Evolutionary conservation across 2,329 filamentous ascomycete species (phyloP).

Genomic region (Emergomyces africanus): DNA sequence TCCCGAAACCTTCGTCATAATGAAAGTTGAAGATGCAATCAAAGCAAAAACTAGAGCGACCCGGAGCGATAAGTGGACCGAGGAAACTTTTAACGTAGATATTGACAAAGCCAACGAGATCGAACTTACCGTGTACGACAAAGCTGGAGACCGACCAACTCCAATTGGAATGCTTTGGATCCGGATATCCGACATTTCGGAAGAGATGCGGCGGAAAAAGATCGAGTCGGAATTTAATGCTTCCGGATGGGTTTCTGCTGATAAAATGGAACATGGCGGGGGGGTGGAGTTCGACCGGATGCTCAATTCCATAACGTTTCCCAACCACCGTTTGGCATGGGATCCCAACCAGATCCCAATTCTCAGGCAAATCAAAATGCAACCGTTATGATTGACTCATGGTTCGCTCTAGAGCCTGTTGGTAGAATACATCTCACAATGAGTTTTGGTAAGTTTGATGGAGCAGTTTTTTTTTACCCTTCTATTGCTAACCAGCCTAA

Average conservation of each 20-base stretch:
- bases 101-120: conserved; percentile 99
- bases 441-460: conserved; percentile 53
- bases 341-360: background rate
- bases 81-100: conserved; percentile 80
- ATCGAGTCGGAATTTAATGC: conserved; percentile 93
- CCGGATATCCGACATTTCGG: conserved; percentile 88
- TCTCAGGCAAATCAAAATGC: conserved; percentile 15
- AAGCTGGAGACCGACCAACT: conserved; percentile 75
- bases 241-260: conserved; percentile 93
- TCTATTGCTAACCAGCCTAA: conserved; percentile 12
- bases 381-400: conserved; percentile 59
- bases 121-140: conserved; percentile 95
- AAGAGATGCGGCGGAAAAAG: conserved; percentile 94
- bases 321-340: conserved; percentile 10
- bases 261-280: conserved; percentile 64
- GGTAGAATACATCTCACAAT: conserved; percentile 85
- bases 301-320: conserved; percentile 38
- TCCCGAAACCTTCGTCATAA: conserved; percentile 87
- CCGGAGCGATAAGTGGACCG: conserved; percentile 79
- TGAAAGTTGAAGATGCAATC: conserved; percentile 92
- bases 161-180: conserved; percentile 96
- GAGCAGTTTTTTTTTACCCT: background rate
- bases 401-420: conserved; percentile 93
- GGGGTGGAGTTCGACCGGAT: conserved; percentile 38
- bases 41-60: conserved; percentile 79